Evolutionary conservation across 1,284 basidiomycete genomes (phyloP), one percentile per base, ranked within the genome.

Genomic region (Leccinum variabile): DNA sequence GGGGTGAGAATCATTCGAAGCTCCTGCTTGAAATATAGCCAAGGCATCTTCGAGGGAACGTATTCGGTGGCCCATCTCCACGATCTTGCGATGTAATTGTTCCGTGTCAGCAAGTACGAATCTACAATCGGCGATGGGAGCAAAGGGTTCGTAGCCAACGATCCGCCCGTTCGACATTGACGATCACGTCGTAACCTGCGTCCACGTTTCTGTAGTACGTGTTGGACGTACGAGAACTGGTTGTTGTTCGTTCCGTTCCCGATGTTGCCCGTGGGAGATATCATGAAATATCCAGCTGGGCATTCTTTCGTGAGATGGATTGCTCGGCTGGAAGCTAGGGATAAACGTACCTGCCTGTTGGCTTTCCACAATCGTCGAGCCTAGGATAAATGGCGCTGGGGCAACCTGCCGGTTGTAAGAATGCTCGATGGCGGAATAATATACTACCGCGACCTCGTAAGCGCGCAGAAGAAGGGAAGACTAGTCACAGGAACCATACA

Each of bases 51-150:
- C 88, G 18, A 91, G 79, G 67, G 88, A 83, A 49, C 87, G 82
- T 67, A 91, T 90, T 49, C 89, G 83, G 66, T 88, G 83, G 49
- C 86, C 86, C 88, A 91, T 90, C 63, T 89, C 85, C 1, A 80
- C 76, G 33, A 91, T 89, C 73, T 88, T 89, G 54, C 79, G 75
- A 69, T 90, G 89, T 3, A 91, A 77, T 65, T 89, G 84, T 53
- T 87, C 84, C 6, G 89, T 90, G 65, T 89, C 87, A 10, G 88
- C 85, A 9, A 90, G 81, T 37, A 90, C 84, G 63, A 89, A 89
- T 60, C 88, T 81, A 54, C 9, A 39, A 57, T 7, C 3, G n/a
- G 55, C 1, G 9, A 46, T 59, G 30, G 11, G 14, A 66, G 56
- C 13, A 60, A 22, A 32, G 60, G 32, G 41, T 50, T 52, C 33